A percentile compares a stretch with the other conserved stretches of the same genome.
Conservation (phyloP, 257 asterid genomes). For the Solanum lycopersicoides region DNA sequence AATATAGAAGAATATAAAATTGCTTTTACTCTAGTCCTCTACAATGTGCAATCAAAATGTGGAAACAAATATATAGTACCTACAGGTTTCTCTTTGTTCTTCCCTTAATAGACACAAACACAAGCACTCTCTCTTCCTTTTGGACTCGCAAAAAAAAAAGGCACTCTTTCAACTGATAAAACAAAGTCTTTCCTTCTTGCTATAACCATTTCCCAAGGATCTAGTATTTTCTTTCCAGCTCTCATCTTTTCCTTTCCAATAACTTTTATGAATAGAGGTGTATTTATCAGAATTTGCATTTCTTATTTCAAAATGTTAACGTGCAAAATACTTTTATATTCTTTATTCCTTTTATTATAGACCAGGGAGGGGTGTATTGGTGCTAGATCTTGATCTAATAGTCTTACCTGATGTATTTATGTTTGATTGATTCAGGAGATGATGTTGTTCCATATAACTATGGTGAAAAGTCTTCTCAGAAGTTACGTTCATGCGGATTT, state of each 20-base stretch:
- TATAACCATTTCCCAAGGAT: background rate
- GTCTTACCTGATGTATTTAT: background rate
- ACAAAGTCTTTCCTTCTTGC: background rate
- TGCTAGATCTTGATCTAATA: background rate
- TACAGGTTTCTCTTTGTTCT: background rate
- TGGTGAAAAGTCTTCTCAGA: slow-evolving; percentile 56
- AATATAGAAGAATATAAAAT: background rate
- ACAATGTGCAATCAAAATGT: background rate
- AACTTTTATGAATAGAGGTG: background rate
- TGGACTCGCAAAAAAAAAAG: background rate
- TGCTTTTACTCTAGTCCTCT: background rate
- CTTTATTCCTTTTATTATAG: background rate
- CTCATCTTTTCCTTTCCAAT: background rate
- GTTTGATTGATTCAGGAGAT: slow-evolving; percentile 47
- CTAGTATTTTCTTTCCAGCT: background rate
- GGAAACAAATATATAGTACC: background rate
- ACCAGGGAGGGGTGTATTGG: no score
- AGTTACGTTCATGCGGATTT: slow-evolving; percentile 49
- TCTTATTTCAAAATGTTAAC: background rate
- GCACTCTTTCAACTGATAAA: background rate
- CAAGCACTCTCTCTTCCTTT: background rate
- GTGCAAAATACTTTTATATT: background rate
- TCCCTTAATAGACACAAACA: background rate
- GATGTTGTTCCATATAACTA: slow-evolving; percentile 59
- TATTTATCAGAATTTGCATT: background rate